phyloP scores from a whole-genome alignment of 108 stramenopile species.

The Nitzschia putrida region DNA sequence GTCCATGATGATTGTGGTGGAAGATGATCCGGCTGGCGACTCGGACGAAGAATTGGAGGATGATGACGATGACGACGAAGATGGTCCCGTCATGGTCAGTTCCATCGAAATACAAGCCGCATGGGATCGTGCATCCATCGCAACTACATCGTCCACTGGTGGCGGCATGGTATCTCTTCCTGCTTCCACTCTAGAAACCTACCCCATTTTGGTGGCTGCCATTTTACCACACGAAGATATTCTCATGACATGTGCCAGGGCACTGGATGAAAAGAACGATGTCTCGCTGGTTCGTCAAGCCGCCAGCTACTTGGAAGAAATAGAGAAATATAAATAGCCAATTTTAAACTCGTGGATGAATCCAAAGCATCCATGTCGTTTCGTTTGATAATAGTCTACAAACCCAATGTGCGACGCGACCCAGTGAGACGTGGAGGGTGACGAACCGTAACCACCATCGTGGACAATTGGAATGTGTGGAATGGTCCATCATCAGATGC shows the following conservation, averaged over 20 bases:
- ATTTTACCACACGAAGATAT: conserved; percentile 73
- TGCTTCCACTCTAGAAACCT: conserved; percentile 30
- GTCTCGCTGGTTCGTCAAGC: conserved; percentile 86
- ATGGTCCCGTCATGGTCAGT: conserved; percentile 73
- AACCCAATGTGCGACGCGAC: too few species aligned
- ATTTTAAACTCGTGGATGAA: too few species aligned
- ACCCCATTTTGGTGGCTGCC: conserved; percentile 79
- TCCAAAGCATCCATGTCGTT: too few species aligned
- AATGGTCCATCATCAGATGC: too few species aligned
- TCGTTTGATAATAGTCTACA: too few species aligned
- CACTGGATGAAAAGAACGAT: conserved; percentile 71
- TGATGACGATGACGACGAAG: conserved; percentile 59
- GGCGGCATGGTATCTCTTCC: neutral
- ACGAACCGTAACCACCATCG: too few species aligned
- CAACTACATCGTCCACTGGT: neutral
- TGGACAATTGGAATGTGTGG: too few species aligned
- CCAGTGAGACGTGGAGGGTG: too few species aligned
- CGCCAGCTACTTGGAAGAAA: conserved; percentile 79
- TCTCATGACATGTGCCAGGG: conserved; percentile 82
- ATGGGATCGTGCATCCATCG: conserved; percentile 44
- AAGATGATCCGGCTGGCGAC: neutral
- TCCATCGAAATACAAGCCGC: conserved; percentile 65
- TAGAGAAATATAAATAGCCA: conserved; percentile 41
- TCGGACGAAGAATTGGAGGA: conserved; percentile 16
- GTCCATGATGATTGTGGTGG: conserved; percentile 9